Conservation (phyloP, 2,329 filamentous ascomycete species). For the Leptographium galeiforme region DNA sequence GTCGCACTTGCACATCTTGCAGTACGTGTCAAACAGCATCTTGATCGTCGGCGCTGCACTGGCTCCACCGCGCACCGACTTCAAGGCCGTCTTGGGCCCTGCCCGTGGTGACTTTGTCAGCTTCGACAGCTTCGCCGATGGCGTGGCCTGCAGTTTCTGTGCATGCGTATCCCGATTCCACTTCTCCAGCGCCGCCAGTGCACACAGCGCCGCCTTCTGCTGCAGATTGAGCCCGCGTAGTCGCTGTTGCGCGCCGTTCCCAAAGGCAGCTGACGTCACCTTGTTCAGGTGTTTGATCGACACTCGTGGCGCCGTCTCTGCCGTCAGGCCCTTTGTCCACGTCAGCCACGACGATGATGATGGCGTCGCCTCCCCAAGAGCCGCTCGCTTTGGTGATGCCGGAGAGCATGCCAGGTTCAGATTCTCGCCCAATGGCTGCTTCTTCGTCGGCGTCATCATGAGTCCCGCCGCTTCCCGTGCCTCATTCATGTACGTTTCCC, state of each 20-base stretch:
- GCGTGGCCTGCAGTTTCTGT: background rate
- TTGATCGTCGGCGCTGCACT: constrained; percentile 64
- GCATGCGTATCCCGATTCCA: constrained; percentile 44
- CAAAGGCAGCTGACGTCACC: constrained; percentile 79
- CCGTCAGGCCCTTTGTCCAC: constrained; percentile 50
- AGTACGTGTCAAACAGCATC: constrained; percentile 73
- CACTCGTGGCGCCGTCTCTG: constrained; percentile 73
- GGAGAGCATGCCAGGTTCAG: constrained; percentile 50
- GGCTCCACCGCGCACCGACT: background rate
- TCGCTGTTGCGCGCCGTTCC: constrained; percentile 73
- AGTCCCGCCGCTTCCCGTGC: constrained; percentile 14
- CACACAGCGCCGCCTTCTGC: constrained; percentile 88
- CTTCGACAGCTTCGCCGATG: constrained; percentile 12
- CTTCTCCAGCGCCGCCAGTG: constrained; percentile 76
- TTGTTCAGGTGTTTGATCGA: constrained; percentile 85
- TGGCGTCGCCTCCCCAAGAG: constrained; percentile 15
- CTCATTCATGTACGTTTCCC: constrained; percentile 55
- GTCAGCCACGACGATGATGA: constrained; percentile 22
- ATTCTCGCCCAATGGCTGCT: constrained; percentile 62
- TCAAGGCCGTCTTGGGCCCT: constrained; percentile 35
- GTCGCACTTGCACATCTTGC: constrained; percentile 68
- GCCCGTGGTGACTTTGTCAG: constrained; percentile 19
- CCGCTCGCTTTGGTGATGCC: background rate
- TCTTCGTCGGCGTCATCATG: constrained; percentile 34
- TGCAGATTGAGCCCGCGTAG: constrained; percentile 84